Percentiles rank a stretch among this genome's conserved stretches.
Evolutionary conservation across 1,284 basidiomycete species (phyloP).

Genomic region (Phlebopus sp.): DNA sequence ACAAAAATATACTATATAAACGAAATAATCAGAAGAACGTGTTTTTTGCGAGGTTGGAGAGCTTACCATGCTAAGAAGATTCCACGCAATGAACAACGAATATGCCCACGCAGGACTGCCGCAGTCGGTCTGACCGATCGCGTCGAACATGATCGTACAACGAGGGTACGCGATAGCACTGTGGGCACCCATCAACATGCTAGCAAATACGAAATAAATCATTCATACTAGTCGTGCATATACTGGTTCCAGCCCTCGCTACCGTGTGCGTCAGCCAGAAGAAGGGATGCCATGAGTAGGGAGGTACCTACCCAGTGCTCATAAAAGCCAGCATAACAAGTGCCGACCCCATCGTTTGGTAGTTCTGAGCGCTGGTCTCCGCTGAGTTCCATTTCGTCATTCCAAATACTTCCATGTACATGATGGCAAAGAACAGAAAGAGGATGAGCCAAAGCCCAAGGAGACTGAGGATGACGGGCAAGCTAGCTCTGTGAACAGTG

Average conservation of each 20-base stretch:
- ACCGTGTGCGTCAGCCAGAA: constrained; percentile 8
- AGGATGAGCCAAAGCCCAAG: constrained; percentile 89
- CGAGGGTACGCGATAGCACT: constrained; percentile 78
- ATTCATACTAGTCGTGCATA: constrained; percentile 89
- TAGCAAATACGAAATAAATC: background rate
- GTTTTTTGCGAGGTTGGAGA: constrained; percentile 1
- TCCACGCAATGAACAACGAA: constrained; percentile 93
- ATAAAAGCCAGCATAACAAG: constrained; percentile 85
- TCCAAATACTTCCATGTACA: constrained; percentile 91
- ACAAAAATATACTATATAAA: constrained; percentile 81
- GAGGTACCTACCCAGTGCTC: constrained; percentile 60
- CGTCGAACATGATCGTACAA: constrained; percentile 59
- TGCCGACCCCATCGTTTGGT: constrained; percentile 75
- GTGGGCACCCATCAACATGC: constrained; percentile 9
- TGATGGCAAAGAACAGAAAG: constrained; percentile 91
- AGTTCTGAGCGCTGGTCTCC: constrained; percentile 78
- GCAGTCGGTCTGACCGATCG: constrained; percentile 75
- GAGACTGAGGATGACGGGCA: constrained; percentile 85
- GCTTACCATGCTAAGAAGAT: constrained; percentile 91
- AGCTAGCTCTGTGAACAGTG: constrained; percentile 61
- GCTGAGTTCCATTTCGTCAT: constrained; percentile 84
- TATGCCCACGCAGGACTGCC: constrained; percentile 87
- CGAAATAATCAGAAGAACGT: constrained; percentile 9
- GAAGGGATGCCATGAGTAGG: constrained; percentile 9
- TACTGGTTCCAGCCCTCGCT: constrained; percentile 94